Evolutionary conservation across 805 yeast species (phyloP).

Genomic region (Candida gorgasii): DNA sequence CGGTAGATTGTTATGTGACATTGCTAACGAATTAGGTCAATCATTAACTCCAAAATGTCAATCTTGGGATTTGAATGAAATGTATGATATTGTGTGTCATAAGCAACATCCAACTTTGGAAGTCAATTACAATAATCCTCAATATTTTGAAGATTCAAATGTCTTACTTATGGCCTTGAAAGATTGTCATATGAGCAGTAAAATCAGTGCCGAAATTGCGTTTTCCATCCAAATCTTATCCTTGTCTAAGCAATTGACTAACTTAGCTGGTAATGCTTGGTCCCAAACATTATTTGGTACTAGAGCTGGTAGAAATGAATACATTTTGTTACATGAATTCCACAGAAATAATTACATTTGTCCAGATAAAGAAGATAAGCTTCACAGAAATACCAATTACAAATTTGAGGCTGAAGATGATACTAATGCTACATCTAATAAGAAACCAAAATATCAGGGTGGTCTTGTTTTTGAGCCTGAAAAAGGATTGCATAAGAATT

Average conservation of each 20-base stretch:
- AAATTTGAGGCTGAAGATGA: slow-evolving; percentile 42
- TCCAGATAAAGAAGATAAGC: slow-evolving; percentile 74
- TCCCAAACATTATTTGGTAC: slow-evolving; percentile 92
- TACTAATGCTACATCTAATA: slow-evolving; percentile 50
- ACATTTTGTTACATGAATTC: slow-evolving; percentile 88
- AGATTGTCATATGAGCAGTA: slow-evolving; percentile 67
- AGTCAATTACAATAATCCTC: slow-evolving; percentile 67
- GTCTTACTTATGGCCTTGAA: slow-evolving; percentile 67
- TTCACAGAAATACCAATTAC: slow-evolving; percentile 35
- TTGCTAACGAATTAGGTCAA: slow-evolving; percentile 93
- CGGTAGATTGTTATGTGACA: slow-evolving; percentile 88
- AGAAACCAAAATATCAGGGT: slow-evolving; percentile 81
- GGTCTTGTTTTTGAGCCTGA: slow-evolving; percentile 97
- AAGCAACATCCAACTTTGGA: slow-evolving; percentile 64
- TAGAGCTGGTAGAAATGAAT: slow-evolving; percentile 94
- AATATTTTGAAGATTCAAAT: slow-evolving; percentile 64
- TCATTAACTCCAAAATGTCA: slow-evolving; percentile 90
- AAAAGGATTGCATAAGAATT: slow-evolving; percentile 87
- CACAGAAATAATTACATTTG: slow-evolving; percentile 74
- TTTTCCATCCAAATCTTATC: slow-evolving; percentile 83
- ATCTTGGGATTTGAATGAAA: slow-evolving; percentile 90
- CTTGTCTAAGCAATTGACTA: slow-evolving; percentile 86
- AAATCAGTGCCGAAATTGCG: slow-evolving; percentile 74
- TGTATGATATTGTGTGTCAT: slow-evolving; percentile 79
- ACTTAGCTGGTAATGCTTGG: slow-evolving; percentile 97